Percentiles rank a stretch among this genome's conserved stretches.
Evolutionary conservation across 2,329 filamentous ascomycete species (phyloP).

Genomic region (Trichoderma koningiopsis): DNA sequence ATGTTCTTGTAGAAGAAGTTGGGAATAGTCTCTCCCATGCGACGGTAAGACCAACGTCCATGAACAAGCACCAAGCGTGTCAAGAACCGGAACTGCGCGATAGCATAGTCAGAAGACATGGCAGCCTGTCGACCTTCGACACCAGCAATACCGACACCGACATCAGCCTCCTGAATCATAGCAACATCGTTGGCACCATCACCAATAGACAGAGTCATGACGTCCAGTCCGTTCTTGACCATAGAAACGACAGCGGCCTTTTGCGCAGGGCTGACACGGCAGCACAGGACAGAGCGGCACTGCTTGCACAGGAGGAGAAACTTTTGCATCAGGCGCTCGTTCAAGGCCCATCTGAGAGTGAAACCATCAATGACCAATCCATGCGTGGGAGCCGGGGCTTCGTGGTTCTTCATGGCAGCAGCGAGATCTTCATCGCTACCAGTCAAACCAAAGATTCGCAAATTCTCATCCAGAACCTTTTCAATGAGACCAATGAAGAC

Average conservation of each 20-base stretch:
- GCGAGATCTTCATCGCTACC: constrained; percentile 85
- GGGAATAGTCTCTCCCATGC: constrained; percentile 88
- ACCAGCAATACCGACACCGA: constrained; percentile 94
- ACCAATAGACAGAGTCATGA: constrained; percentile 92
- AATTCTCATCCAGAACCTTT: constrained; percentile 71
- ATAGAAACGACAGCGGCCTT: constrained; percentile 96
- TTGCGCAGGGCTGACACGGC: constrained; percentile 93
- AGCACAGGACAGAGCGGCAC: constrained; percentile 95
- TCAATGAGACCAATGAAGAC: constrained; percentile 61
- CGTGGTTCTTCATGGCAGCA: constrained; percentile 77
- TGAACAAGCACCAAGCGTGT: constrained; percentile 85
- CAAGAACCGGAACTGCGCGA: constrained; percentile 90
- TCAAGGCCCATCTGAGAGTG: constrained; percentile 82
- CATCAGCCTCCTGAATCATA: constrained; percentile 96
- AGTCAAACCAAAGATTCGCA: constrained; percentile 73
- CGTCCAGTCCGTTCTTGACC: constrained; percentile 92
- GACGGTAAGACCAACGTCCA: constrained; percentile 93
- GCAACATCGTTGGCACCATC: constrained; percentile 95
- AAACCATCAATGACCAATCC: constrained; percentile 95
- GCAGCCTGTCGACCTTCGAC: constrained; percentile 89
- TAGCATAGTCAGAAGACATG: constrained; percentile 96
- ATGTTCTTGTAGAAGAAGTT: constrained; percentile 99
- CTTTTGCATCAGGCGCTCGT: constrained; percentile 82
- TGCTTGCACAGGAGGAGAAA: constrained; percentile 95
- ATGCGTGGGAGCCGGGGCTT: constrained; percentile 83